Evolutionary conservation across 2,329 filamentous ascomycete genomes (phyloP), one percentile per base, ranked within the genome.

Genomic region (Cercospora sp.): DNA sequence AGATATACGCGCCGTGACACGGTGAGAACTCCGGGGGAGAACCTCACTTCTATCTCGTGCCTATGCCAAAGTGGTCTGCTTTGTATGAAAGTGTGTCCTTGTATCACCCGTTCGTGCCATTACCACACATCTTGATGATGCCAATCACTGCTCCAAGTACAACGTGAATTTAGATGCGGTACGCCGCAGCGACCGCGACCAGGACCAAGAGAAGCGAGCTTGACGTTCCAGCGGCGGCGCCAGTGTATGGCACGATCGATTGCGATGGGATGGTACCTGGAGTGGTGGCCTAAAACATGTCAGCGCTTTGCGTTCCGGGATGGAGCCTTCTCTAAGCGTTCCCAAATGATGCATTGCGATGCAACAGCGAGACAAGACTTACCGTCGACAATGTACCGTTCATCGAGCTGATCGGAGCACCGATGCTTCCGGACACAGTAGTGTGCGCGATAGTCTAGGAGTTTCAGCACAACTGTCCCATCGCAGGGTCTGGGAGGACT

Each of bases 351-450:
- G n/a, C 45, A 20, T 6, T 51, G 18, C n/a, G 45, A 30, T 18
- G 53, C 53, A 10, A 58, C 3, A 16, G 23, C 5, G 0, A n/a
- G 53, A 30, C 13, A 23, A 64, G 18, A 53, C 60, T 67, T 23
- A 63, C 60, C 30, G 66, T 68, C 33, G 57, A 63, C 39, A 68
- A 23, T 45, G 66, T 65, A 51, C 63, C 63, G 57, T 65, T 68
- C 62, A 58, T 51, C 18, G 42, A 45, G 23, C 39, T 39, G 16
- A 16, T 65, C 18, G 60, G 20, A 33, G 45, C 60, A 61, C 55
- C 58, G 36, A 36, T 28, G 63, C 36, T 62, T 20, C 36, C 58
- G n/a, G 55, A 39, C 30, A 20, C 60, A 39, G 58, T 61, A 28
- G 33, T 51, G 26, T 26, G 30, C 33, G 48, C n/a, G 26, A 57